Conservation (phyloP, 208 protist genomes). For the Trypanosoma melophagium region DNA sequence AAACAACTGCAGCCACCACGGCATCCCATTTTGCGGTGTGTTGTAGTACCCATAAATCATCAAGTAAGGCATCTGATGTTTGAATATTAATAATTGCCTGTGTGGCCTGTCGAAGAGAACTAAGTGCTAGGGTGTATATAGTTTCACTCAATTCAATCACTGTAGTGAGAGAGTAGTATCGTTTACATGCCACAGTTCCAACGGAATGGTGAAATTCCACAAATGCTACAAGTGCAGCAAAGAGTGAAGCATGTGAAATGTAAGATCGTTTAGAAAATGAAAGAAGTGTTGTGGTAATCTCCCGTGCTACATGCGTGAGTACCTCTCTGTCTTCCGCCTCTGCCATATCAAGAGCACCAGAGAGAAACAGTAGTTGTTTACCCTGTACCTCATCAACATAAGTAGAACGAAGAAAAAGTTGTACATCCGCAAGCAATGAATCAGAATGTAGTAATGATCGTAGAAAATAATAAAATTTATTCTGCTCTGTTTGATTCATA, state of each 20-base stretch:
- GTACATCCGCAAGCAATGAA: conserved; percentile 26
- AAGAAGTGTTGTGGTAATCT: conserved; percentile 34
- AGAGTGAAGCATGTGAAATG: conserved; percentile 25
- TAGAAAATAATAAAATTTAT: conserved; percentile 20
- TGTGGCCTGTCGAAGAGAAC: conserved; percentile 18
- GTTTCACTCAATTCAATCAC: conserved; percentile 28
- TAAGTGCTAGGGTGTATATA: conserved; percentile 25
- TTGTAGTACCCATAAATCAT: conserved; percentile 34
- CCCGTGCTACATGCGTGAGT: conserved; percentile 24
- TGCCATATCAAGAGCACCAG: conserved; percentile 46
- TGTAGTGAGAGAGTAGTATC: conserved; percentile 12
- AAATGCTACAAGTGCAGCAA: conserved; percentile 45
- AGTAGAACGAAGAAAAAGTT: conserved; percentile 33
- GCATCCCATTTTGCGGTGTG: conserved; percentile 47
- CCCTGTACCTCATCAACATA: conserved; percentile 36
- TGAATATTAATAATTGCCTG: conserved; percentile 22
- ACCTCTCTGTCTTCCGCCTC: conserved; percentile 21
- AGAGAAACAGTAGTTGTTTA: conserved; percentile 74
- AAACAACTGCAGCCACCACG: conserved; percentile 36
- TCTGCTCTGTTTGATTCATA: not conserved
- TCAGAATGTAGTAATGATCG: conserved; percentile 17
- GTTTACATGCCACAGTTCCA: conserved; percentile 33
- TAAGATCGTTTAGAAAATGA: conserved; percentile 60
- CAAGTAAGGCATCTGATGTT: conserved; percentile 19
- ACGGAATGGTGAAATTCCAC: conserved; percentile 69